phyloP scores from a whole-genome alignment of 2,329 filamentous ascomycete genomes.

The Phoma sp. region DNA sequence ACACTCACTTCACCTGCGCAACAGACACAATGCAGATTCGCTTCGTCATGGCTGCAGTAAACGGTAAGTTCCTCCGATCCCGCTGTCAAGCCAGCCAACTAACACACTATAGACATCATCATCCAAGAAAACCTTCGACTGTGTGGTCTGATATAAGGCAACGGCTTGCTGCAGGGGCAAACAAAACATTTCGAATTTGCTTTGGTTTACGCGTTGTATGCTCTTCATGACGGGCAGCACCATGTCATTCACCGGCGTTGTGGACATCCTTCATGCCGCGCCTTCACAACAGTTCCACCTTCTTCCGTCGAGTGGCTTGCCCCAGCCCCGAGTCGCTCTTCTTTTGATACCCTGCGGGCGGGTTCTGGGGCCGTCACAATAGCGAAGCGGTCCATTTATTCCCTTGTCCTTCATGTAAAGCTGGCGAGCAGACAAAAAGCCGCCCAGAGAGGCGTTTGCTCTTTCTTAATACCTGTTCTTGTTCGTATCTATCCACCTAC shows the following conservation, averaged over 20 bases:
- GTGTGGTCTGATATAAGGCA: slow-evolving; percentile 88
- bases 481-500: slow-evolving; percentile 21
- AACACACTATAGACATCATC: slow-evolving; percentile 81
- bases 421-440: slow-evolving; percentile 19
- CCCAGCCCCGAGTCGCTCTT: slow-evolving; percentile 39
- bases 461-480: slow-evolving; percentile 29
- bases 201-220: slow-evolving; percentile 48
- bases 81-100: slow-evolving; percentile 38
- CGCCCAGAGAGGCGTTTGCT: slow-evolving; percentile 21
- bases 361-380: slow-evolving; percentile 30
- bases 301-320: slow-evolving; percentile 41
- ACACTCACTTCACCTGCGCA: slow-evolving; percentile 98
- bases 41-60: slow-evolving; percentile 99
- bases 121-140: slow-evolving; percentile 98
- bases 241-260: slow-evolving; percentile 47
- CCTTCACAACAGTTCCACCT: slow-evolving; percentile 29
- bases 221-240: slow-evolving; percentile 39
- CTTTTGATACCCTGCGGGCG: slow-evolving; percentile 46
- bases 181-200: slow-evolving; percentile 38
- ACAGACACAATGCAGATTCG: slow-evolving; percentile 99
- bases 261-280: slow-evolving; percentile 40
- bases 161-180: slow-evolving; percentile 26
- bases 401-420: slow-evolving; percentile 20
- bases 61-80: slow-evolving; percentile 68
- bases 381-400: slow-evolving; percentile 28